A percentile compares a stretch with the other conserved stretches of the same genome.
Evolutionary conservation across 768 basidiomycete species (phyloP).

Genomic region (Rhizopogon roseolus): DNA sequence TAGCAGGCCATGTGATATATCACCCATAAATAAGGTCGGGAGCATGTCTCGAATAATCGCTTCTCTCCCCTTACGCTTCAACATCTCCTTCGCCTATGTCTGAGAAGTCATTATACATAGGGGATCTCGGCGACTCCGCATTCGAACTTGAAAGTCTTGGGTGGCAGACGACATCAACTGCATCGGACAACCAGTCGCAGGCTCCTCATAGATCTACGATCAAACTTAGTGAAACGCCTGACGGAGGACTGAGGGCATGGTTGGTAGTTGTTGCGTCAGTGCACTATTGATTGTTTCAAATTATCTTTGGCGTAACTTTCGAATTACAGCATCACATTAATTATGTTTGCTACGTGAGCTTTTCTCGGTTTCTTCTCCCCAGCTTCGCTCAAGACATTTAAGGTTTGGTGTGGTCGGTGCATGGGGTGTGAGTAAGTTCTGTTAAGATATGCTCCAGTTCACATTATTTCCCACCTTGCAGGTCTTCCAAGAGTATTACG

Average conservation of each 20-base stretch:
- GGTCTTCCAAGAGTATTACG: slow-evolving; percentile 75
- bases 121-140: too few relatives aligned
- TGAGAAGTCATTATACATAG: too few relatives aligned
- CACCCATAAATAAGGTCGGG: too few relatives aligned
- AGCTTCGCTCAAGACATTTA: neutral
- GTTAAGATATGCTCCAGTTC: neutral
- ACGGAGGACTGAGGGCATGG: slow-evolving; percentile 27
- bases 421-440: slow-evolving; percentile 55
- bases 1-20: too few relatives aligned
- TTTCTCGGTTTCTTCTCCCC: neutral
- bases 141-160: neutral
- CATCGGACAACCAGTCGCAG: slow-evolving; percentile 6
- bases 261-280: slow-evolving; percentile 24
- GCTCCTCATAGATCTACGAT: slow-evolving; percentile 5
- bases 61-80: too few relatives aligned
- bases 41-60: neutral
- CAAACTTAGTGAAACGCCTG: slow-evolving; percentile 19
- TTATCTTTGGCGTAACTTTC: slow-evolving; percentile 19
- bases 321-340: slow-evolving; percentile 32
- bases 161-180: neutral
- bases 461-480: slow-evolving; percentile 15
- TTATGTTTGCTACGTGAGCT: neutral
- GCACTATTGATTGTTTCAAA: slow-evolving; percentile 6
- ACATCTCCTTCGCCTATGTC: neutral
- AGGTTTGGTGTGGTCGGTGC: slow-evolving; percentile 68